These are phyloP conservation scores for Botrytis paeoniae DNA, from an alignment of 2,329 filamentous ascomycete species.

Conservation along the genomic window DNA sequence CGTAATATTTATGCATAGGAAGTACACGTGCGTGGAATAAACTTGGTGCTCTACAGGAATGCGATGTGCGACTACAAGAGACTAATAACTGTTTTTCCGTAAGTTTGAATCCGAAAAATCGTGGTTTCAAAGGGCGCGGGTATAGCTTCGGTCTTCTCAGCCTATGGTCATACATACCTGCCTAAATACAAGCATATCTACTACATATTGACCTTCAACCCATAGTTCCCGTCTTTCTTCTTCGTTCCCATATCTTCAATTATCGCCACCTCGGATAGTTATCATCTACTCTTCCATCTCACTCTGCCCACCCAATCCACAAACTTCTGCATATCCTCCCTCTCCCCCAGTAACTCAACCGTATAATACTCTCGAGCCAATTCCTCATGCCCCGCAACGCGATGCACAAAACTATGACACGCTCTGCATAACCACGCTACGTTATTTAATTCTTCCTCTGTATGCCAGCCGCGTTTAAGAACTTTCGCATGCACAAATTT, in stretches of 20 bases:
- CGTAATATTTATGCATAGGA: rapidly evolving
- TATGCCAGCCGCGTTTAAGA: slow-evolving; percentile 75
- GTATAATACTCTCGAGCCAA: slow-evolving; percentile 71
- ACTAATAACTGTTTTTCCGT: not conserved
- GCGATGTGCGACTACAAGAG: not conserved
- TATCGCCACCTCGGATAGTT: not conserved
- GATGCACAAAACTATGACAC: slow-evolving; percentile 80
- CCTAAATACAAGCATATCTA: not conserved
- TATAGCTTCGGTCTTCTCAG: not conserved
- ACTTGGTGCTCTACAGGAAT: not conserved
- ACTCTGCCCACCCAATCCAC: slow-evolving; percentile 69
- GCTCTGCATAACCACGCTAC: slow-evolving; percentile 85
- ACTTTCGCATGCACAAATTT: slow-evolving; percentile 72
- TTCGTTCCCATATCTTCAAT: not conserved
- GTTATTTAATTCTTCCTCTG: slow-evolving; percentile 68
- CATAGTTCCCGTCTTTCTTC: not conserved
- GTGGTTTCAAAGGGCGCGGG: rapidly evolving
- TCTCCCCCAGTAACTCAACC: slow-evolving; percentile 65
- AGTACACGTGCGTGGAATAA: not conserved
- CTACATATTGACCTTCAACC: not conserved
- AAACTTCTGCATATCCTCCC: slow-evolving; percentile 70
- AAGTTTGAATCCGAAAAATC: not conserved
- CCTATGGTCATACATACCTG: not conserved
- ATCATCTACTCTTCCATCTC: slow-evolving; percentile 51
- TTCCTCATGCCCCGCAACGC: slow-evolving; percentile 72